Conservation (phyloP, 352 stramenopile genomes). For the Pythium dissotocum region DNA sequence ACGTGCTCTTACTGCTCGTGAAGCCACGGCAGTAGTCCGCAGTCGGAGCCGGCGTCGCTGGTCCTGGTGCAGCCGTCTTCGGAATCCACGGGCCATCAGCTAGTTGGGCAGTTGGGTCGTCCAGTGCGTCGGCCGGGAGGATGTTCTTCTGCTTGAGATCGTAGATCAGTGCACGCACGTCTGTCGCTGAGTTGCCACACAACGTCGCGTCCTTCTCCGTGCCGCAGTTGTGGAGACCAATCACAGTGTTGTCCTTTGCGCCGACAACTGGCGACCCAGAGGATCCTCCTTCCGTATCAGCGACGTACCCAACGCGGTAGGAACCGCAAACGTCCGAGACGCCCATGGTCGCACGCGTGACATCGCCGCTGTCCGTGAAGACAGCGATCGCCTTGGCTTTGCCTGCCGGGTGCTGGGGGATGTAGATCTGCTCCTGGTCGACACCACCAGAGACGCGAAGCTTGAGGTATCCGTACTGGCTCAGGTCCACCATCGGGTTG, state of each 20-base stretch:
- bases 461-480: constrained; percentile 36
- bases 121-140: constrained; percentile 31
- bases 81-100: constrained; percentile 32
- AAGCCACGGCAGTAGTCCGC: constrained; percentile 34
- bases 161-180: constrained; percentile 36
- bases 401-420: constrained; percentile 40
- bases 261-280: constrained; percentile 48
- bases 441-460: constrained; percentile 30
- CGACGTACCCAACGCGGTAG: constrained; percentile 39
- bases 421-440: constrained; percentile 41
- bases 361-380: constrained; percentile 30
- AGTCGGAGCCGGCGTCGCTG: constrained; percentile 30
- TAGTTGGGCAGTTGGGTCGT: constrained; percentile 23
- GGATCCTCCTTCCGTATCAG: constrained; percentile 41
- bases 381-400: constrained; percentile 39
- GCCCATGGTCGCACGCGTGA: constrained; percentile 26
- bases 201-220: neutral
- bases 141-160: constrained; percentile 33
- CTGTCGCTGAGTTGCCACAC: constrained; percentile 35
- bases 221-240: constrained; percentile 55
- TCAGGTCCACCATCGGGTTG: constrained; percentile 24
- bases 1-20: constrained; percentile 27
- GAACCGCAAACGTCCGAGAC: constrained; percentile 30
- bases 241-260: constrained; percentile 39
- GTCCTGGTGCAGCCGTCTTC: constrained; percentile 8